Conservation (phyloP, 2,329 filamentous ascomycete genomes). For the Xylariaceae sp. region DNA sequence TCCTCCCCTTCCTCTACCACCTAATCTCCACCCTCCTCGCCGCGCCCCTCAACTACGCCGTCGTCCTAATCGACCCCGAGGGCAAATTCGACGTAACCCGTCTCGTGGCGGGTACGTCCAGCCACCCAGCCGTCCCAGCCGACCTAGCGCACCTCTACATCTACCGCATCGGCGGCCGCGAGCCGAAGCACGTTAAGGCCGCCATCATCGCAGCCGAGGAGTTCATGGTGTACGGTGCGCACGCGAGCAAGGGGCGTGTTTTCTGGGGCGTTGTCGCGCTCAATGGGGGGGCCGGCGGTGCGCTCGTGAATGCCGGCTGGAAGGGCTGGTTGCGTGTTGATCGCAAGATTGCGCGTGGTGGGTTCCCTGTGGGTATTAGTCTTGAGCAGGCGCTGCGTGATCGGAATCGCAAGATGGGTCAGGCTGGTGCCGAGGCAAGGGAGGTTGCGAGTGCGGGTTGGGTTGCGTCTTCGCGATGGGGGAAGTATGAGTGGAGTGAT, state of each 20-base stretch:
- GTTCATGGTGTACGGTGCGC: conserved; percentile 47
- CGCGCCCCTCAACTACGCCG: conserved; percentile 41
- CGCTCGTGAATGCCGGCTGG: conserved; percentile 37
- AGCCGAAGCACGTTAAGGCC: conserved; percentile 28
- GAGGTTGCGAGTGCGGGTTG: conserved; percentile 41
- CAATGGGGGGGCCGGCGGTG: conserved; percentile 36
- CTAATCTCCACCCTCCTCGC: conserved; percentile 49
- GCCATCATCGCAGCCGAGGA: conserved; percentile 39
- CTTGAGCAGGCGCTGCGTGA: conserved; percentile 43
- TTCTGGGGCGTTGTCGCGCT: conserved; percentile 57
- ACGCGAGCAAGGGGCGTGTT: conserved; percentile 41
- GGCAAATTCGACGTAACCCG: conserved; percentile 50
- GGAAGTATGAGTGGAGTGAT: conserved; percentile 40
- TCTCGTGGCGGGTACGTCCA: conserved; percentile 28
- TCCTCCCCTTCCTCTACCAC: conserved; percentile 51
- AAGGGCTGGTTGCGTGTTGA: conserved; percentile 52
- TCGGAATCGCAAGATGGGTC: conserved; percentile 31
- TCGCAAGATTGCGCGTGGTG: conserved; percentile 35
- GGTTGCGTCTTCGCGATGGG: conserved; percentile 46
- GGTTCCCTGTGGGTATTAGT: conserved; percentile 37
- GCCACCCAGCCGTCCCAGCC: conserved; percentile 22
- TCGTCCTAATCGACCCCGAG: conserved; percentile 53
- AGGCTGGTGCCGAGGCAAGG: conserved; percentile 19
- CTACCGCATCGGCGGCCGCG: conserved; percentile 39
- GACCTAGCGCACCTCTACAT: conserved; percentile 50